Conservation (phyloP, 2,329 filamentous ascomycete genomes). For the Thyridium curvatum region DNA sequence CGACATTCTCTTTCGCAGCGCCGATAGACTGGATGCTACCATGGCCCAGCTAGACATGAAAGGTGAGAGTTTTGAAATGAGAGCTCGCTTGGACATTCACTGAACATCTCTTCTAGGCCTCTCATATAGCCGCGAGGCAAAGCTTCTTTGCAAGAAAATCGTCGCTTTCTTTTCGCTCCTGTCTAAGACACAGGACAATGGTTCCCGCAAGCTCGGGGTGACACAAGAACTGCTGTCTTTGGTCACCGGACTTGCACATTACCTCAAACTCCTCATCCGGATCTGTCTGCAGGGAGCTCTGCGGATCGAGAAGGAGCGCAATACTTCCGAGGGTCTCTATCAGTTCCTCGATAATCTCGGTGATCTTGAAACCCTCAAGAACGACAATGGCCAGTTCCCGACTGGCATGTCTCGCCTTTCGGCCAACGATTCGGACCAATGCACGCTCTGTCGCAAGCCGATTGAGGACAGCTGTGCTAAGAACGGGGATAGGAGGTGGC, state of each 20-base stretch:
- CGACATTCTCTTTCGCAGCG: conserved; percentile 83
- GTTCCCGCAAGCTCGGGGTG: conserved; percentile 85
- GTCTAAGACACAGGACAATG: conserved; percentile 88
- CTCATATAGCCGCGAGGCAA: conserved; percentile 91
- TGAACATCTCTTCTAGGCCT: too few species aligned
- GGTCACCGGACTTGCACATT: conserved; percentile 93
- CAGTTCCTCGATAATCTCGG: conserved; percentile 78
- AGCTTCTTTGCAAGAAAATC: conserved; percentile 98
- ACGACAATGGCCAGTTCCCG: conserved; percentile 61
- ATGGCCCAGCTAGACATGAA: conserved; percentile 67
- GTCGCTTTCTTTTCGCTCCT: conserved; percentile 95
- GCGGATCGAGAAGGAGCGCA: conserved; percentile 80
- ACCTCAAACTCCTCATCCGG: conserved; percentile 92
- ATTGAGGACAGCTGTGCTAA: conserved; percentile 92
- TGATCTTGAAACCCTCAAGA: conserved; percentile 72
- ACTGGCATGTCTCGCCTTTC: conserved; percentile 61
- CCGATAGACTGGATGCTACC: conserved; percentile 74
- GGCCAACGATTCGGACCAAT: conserved; percentile 78
- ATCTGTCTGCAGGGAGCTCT: conserved; percentile 93
- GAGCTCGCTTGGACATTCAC: too few species aligned
- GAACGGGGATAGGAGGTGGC: conserved; percentile 71
- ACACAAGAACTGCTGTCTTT: conserved; percentile 97
- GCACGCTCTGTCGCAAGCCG: conserved; percentile 71
- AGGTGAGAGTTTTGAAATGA: conserved; percentile 46
- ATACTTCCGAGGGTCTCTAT: conserved; percentile 67